These are phyloP conservation scores for Microcyclospora pomicola DNA, from an alignment of 2,329 filamentous ascomycete species.

Conservation along the genomic window DNA sequence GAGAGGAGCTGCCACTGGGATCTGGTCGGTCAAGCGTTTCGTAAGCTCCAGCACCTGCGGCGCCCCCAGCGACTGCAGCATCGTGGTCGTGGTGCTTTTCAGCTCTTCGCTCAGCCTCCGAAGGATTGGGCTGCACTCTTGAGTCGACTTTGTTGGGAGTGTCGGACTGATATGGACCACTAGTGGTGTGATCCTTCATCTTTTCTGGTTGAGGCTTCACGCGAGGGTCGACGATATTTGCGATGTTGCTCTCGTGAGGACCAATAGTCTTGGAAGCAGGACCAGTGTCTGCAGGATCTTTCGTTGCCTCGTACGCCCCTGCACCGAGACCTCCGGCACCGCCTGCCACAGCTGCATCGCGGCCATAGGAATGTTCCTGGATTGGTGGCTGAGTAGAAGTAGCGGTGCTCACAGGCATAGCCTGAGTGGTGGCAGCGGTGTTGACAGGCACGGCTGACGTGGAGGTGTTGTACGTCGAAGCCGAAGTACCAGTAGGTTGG, in stretches of 20 bases:
- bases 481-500: not conserved
- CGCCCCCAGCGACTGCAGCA: slow-evolving; percentile 1
- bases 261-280: slow-evolving; percentile 15
- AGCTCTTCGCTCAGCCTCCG: not conserved
- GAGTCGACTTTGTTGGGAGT: slow-evolving; percentile 13
- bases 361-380: slow-evolving; percentile 9
- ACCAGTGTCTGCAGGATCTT: slow-evolving; percentile 7
- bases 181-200: slow-evolving; percentile 12
- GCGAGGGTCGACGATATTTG: slow-evolving; percentile 13
- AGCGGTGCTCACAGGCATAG: not conserved
- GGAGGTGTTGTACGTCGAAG: too few species aligned
- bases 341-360: slow-evolving; percentile 21
- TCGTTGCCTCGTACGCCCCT: slow-evolving; percentile 8
- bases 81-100: slow-evolving; percentile 22
- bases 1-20: not conserved
- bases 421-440: not conserved
- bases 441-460: too few species aligned
- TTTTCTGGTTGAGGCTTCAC: slow-evolving; percentile 16
- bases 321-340: slow-evolving; percentile 20
- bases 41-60: slow-evolving; percentile 1
- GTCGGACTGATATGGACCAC: slow-evolving; percentile 9
- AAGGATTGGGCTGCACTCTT: slow-evolving; percentile 2
- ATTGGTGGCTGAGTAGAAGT: slow-evolving; percentile 1
- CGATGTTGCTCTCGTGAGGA: slow-evolving; percentile 16
- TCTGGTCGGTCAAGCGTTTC: not conserved